These are phyloP conservation scores for Colletotrichum gloeosporioides DNA, from an alignment of 2,329 filamentous ascomycete species.

Conservation along the genomic window DNA sequence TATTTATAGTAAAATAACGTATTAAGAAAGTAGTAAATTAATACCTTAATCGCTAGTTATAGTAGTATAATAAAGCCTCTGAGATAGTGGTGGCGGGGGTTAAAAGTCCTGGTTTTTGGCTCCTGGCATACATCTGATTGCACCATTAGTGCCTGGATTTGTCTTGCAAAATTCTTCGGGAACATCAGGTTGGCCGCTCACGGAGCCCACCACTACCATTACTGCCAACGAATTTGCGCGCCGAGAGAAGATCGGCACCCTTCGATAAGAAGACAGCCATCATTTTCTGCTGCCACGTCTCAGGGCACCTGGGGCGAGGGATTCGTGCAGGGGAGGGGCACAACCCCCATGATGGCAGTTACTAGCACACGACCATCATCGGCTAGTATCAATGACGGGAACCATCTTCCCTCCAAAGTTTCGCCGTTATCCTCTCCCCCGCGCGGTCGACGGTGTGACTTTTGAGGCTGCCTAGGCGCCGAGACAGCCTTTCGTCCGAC, in stretches of 20 bases:
- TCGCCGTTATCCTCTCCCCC: neutral
- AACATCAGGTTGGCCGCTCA: neutral
- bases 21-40: neutral
- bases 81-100: neutral
- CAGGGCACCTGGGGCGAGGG: neutral
- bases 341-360: neutral
- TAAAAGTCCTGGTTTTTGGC: neutral
- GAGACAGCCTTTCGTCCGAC: slow-evolving; percentile 9
- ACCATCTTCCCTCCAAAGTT: neutral
- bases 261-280: neutral
- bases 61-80: neutral
- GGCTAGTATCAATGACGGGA: neutral
- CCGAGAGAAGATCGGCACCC: neutral
- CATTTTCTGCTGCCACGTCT: neutral
- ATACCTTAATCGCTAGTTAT: neutral
- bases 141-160: neutral
- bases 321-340: neutral
- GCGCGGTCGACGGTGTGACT: neutral
- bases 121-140: neutral
- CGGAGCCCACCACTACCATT: neutral
- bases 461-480: neutral
- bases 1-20: neutral
- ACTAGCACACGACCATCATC: neutral
- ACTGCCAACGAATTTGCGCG: neutral
- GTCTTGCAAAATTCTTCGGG: neutral